These are phyloP conservation scores for Tulasnella sp. DNA, from an alignment of 768 basidiomycete species.

Conservation along the genomic window DNA sequence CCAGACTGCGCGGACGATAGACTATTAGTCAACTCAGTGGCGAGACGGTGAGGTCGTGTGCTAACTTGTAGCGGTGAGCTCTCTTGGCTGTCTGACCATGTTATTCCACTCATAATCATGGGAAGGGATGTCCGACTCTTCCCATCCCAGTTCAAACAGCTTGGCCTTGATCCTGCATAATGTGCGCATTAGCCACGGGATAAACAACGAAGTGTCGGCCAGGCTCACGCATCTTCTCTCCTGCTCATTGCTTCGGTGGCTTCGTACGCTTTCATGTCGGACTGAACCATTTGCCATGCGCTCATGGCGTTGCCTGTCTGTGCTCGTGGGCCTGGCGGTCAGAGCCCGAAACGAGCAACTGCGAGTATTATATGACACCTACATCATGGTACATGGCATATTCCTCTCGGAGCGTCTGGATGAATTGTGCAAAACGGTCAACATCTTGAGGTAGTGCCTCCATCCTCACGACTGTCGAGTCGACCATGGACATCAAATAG, in stretches of 20 bases:
- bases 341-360: background rate
- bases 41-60: background rate
- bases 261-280: background rate
- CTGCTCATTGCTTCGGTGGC: background rate
- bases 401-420: too few species aligned
- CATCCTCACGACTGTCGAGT: too few species aligned
- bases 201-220: background rate
- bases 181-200: background rate
- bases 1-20: constrained; percentile 10
- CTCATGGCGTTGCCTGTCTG: constrained; percentile 2
- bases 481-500: too few species aligned
- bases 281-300: background rate
- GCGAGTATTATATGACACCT: background rate
- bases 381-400: background rate
- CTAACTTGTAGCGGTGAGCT: constrained; percentile 11
- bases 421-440: too few species aligned
- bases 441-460: too few species aligned
- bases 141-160: constrained; percentile 12
- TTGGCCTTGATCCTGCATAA: constrained; percentile 8
- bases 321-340: too few species aligned
- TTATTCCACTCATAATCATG: background rate
- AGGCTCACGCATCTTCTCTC: background rate
- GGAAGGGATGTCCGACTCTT: background rate
- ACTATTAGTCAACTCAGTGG: background rate
- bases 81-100: background rate